Percentiles rank a stretch among this genome's conserved stretches.
Conservation (phyloP, 441 rosid species). For the Erysimum cheiri region DNA sequence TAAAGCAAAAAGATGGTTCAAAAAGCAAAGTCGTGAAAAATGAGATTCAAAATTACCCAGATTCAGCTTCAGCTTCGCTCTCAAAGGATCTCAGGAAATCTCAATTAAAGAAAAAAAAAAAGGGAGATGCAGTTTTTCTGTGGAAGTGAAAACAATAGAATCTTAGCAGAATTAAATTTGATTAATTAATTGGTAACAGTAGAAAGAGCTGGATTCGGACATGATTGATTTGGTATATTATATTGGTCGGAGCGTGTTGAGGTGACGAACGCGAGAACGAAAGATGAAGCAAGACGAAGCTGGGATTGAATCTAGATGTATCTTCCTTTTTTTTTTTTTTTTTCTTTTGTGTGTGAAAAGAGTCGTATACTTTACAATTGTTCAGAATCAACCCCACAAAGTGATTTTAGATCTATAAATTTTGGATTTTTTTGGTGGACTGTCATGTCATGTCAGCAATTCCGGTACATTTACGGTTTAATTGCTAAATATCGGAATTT, state of each 20-base stretch:
- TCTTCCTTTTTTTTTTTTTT: neutral
- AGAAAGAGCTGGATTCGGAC: conserved; percentile 35
- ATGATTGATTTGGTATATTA: conserved; percentile 36
- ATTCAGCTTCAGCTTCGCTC: conserved; percentile 36
- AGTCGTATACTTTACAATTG: conserved; percentile 31
- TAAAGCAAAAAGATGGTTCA: conserved; percentile 25
- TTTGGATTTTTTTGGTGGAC: neutral
- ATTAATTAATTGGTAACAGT: conserved; percentile 1
- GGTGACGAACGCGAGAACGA: conserved; percentile 28
- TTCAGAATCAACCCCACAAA: conserved; percentile 26
- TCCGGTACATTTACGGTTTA: conserved; percentile 30
- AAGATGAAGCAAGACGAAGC: conserved; percentile 27
- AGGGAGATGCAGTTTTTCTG: conserved; percentile 30
- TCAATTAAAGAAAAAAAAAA: neutral
- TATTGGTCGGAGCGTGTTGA: conserved; percentile 28
- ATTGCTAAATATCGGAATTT: neutral
- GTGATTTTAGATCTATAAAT: neutral
- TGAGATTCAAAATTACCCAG: conserved; percentile 37
- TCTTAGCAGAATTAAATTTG: conserved; percentile 11
- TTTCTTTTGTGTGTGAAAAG: neutral
- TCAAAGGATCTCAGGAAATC: conserved; percentile 34
- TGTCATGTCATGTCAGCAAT: neutral
- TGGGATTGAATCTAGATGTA: conserved; percentile 27
- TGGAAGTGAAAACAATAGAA: conserved; percentile 20
- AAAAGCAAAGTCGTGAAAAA: conserved; percentile 20